These are phyloP conservation scores for Xerophyta viscosa DNA, from an alignment of 106 monocot genomes.

Conservation along the genomic window DNA sequence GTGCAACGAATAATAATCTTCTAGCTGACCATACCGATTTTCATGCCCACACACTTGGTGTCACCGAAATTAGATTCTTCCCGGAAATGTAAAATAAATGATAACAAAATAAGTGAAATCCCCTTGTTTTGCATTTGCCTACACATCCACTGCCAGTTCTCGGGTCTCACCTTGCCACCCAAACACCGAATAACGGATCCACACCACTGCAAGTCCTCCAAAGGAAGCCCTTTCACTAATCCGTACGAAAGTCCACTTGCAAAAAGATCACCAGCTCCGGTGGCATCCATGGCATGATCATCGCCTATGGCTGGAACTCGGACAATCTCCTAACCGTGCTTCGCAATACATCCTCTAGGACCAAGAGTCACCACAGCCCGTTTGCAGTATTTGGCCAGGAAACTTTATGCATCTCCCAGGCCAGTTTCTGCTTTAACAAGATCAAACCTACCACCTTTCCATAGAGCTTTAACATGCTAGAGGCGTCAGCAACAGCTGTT, in stretches of 20 bases:
- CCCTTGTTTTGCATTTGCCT: conserved; percentile 64
- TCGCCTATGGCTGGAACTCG: conserved; percentile 53
- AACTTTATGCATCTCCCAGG: conserved; percentile 56
- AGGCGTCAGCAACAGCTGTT: no score
- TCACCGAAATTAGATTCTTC: no score
- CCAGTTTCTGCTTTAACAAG: conserved; percentile 17
- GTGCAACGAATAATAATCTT: no score
- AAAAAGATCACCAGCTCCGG: conserved; percentile 92
- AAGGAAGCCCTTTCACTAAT: conserved; percentile 62
- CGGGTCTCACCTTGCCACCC: conserved; percentile 77
- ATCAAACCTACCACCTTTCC: no score
- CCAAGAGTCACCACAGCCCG: conserved; percentile 92
- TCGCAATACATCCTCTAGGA: conserved; percentile 81
- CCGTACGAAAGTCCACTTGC: conserved; percentile 88
- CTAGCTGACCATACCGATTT: no score
- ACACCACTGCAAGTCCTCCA: conserved; percentile 82
- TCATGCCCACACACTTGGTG: no score
- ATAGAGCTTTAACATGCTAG: no score
- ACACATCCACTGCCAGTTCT: conserved; percentile 97
- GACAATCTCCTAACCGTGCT: conserved; percentile 75
- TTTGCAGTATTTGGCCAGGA: conserved; percentile 65
- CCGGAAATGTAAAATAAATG: no score
- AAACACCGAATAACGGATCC: conserved; percentile 55
- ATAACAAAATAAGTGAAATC: conserved; percentile 34
- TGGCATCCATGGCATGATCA: conserved; percentile 53